phyloP scores from a whole-genome alignment of 192 early-diverging fungal genomes.

The Linnemannia zychae region DNA sequence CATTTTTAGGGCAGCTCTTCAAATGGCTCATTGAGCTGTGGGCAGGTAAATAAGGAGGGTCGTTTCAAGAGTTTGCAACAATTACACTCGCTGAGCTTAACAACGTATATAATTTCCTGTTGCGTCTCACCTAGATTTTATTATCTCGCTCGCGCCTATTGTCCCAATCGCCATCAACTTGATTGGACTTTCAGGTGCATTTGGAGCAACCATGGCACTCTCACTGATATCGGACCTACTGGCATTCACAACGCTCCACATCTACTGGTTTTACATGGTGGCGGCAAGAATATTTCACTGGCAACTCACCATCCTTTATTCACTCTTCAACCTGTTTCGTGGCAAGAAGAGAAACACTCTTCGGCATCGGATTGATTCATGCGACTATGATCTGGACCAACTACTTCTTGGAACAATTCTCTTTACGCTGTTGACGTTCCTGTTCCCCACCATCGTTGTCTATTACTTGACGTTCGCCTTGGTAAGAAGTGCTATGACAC shows the following conservation, averaged over 20 bases:
- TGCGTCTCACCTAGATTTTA: constrained; percentile 47
- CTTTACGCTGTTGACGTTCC: constrained; percentile 92
- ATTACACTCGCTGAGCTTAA: too few relatives aligned
- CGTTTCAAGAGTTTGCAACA: too few relatives aligned
- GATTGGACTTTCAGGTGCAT: constrained; percentile 81
- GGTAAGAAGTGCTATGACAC: constrained; percentile 58
- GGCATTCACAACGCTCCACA: constrained; percentile 88
- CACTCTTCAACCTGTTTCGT: constrained; percentile 93
- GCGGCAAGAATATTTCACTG: constrained; percentile 94
- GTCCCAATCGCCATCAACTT: constrained; percentile 74
- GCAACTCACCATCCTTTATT: constrained; percentile 87
- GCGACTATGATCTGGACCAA: constrained; percentile 96
- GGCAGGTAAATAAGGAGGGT: constrained; percentile 80
- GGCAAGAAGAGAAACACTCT: constrained; percentile 91
- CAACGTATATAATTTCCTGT: too few relatives aligned
- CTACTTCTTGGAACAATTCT: constrained; percentile 93
- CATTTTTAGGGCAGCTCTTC: constrained; percentile 93
- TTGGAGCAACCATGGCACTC: constrained; percentile 89
- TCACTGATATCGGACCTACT: constrained; percentile 88
- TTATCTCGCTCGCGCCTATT: constrained; percentile 60
- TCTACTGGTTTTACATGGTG: constrained; percentile 96
- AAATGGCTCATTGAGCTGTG: constrained; percentile 89
- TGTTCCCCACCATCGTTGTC: constrained; percentile 95
- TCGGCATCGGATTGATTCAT: constrained; percentile 92
- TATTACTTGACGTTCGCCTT: constrained; percentile 93